phyloP scores from a whole-genome alignment of 805 yeast species.

The Metschnikowia henanensis region DNA sequence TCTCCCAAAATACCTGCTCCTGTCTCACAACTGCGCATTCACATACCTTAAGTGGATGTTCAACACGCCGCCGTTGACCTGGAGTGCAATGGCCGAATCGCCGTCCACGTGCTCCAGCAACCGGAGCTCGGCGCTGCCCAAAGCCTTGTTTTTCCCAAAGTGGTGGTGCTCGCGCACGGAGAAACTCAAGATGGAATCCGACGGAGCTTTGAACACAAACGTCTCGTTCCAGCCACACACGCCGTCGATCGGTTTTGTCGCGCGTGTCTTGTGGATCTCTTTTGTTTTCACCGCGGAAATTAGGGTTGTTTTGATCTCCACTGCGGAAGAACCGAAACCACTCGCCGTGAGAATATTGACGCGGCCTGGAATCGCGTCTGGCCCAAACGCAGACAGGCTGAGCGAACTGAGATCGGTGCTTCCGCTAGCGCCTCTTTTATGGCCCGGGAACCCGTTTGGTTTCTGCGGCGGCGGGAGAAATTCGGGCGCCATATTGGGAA shows the following conservation, averaged over 20 bases:
- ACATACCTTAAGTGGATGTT: constrained; percentile 38
- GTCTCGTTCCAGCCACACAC: constrained; percentile 59
- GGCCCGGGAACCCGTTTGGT: constrained; percentile 25
- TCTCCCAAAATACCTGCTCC: neutral
- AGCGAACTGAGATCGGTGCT: constrained; percentile 36
- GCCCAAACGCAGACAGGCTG: constrained; percentile 34
- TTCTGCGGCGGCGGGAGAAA: constrained; percentile 40
- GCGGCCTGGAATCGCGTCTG: constrained; percentile 52
- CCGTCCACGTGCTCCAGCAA: constrained; percentile 51
- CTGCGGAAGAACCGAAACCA: constrained; percentile 32
- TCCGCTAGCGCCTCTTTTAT: constrained; percentile 23
- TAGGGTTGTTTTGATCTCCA: constrained; percentile 56
- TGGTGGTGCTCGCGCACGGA: constrained; percentile 66
- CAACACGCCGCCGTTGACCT: constrained; percentile 42
- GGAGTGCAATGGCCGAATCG: constrained; percentile 38
- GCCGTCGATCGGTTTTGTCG: constrained; percentile 49
- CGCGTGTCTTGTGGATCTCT: constrained; percentile 65
- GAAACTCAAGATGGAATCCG: constrained; percentile 60
- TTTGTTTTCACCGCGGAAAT: constrained; percentile 48
- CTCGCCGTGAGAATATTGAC: constrained; percentile 50
- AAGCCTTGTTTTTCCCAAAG: constrained; percentile 65
- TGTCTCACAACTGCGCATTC: constrained; percentile 10
- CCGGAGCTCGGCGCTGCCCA: constrained; percentile 58
- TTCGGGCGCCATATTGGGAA: constrained; percentile 34
- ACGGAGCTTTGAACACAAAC: constrained; percentile 63